Evolutionary conservation across 108 stramenopile species (phyloP), one percentile per base, ranked within the genome.

Genomic region (Parmales sp.): DNA sequence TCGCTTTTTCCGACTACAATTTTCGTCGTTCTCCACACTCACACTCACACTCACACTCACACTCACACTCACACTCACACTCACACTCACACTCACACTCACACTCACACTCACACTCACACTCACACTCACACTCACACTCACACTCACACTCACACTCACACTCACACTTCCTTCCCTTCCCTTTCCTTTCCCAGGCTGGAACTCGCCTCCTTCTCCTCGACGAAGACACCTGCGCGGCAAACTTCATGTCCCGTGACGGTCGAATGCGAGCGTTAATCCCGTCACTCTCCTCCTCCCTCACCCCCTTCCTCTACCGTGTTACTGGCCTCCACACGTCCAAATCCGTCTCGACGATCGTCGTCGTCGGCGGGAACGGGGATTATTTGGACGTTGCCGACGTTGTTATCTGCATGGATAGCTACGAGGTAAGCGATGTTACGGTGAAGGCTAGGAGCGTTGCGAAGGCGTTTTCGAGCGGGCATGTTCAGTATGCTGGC

Each of bases 301-400:
- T 96, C 67, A 95, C 93, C 16, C 95, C 95, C 1, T 74, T 96
- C n/a, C 69, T 96, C 50, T 90, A 92, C 68, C 77, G 89, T 18
- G 91, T 92, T 9, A 87, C 88, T 76, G 89, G 89, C 0, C 65
- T 93, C 39, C 89, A 20, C n/a, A 34, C 13, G 67, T 76, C 38
- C 68, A 38, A 54, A n/a, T 29, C 39, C 5, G 82, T 94, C 2
- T 94, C 92, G 0, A 91, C 90, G 1, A 76, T 97, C 26, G 83
- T 97, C 16, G 95, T 97, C 1, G 89, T 97, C n/a, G 95, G 95
- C n/a, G 95, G 95, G 22, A 90, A 90, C 36, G 95, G 95, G 1
- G 95, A 97, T 71, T 97, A 90, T 87, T 77, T 97, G 20, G 94
- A 97, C 63, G 93, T 95, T 22, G 88, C 94, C 1, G 83, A 95